A percentile compares a stretch with the other conserved stretches of the same genome.
Evolutionary conservation across 192 early-diverging fungal species (phyloP).

Genomic region (Rhizophagus prolifer): DNA sequence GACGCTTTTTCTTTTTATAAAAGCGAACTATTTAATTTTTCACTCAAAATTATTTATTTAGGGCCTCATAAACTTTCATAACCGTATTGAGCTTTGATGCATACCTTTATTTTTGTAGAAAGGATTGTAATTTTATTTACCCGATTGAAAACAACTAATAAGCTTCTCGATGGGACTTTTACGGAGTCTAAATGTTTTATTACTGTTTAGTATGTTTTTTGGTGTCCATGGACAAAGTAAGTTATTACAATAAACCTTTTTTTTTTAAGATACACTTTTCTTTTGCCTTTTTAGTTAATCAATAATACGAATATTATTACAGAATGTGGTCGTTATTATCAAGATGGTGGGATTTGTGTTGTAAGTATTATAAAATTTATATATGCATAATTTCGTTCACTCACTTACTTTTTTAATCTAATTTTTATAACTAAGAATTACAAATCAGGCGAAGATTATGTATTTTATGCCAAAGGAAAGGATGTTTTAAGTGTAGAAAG

Average conservation of each 20-base stretch:
- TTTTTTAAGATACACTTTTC: neutral
- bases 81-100: too few relatives aligned
- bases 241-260: neutral
- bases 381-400: neutral
- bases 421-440: conserved; percentile 2
- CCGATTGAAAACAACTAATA: too few relatives aligned
- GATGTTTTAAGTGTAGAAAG: neutral
- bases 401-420: neutral
- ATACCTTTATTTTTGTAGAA: too few relatives aligned
- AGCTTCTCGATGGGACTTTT: neutral
- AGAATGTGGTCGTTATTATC: neutral
- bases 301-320: neutral
- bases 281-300: neutral
- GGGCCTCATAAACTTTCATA: too few relatives aligned
- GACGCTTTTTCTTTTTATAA: too few relatives aligned
- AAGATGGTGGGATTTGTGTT: neutral
- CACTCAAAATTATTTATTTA: too few relatives aligned
- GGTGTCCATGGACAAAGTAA: neutral
- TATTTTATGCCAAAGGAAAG: neutral
- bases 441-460: neutral
- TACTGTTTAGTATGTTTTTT: neutral
- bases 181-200: neutral
- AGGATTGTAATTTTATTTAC: too few relatives aligned
- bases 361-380: too few relatives aligned
- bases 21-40: too few relatives aligned